Evolutionary conservation across 2,329 filamentous ascomycete genomes (phyloP), one percentile per base, ranked within the genome.

Genomic region (Ophiobolus disseminans): DNA sequence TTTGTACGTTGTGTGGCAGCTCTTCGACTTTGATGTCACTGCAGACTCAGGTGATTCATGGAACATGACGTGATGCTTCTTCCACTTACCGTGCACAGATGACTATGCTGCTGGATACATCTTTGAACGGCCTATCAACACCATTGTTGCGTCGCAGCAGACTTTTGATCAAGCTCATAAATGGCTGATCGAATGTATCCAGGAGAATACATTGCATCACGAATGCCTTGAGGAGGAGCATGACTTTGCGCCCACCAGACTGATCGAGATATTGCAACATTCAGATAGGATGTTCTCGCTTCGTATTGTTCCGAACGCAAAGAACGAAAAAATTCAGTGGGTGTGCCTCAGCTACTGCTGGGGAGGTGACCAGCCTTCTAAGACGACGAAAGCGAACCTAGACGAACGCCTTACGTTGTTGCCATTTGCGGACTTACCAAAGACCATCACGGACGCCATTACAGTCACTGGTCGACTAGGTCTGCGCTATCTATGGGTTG

Each of bases 371-470:
- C 32, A 34, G 22, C 32, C 17, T 32, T 34, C 17, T 14, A 35
- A 39, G 14, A 40, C 42, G 10, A 28, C 31, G 30, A 11, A 30
- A 28, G 13, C 22, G 23, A 42, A 26, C 19, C 38, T 25, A 22
- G 32, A 11, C 11, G 16, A 7, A 20, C 47, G 23, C 6, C 28
- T 23, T n/a, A 25, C 16, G 7, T 9, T 21, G 2, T 13, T 39
- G 4, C 14, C 35, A 20, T 20, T 40, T 7, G 7, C 10, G 1
- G 20, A 36, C 5, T 21, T 50, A n/a, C 55, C 55, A 8, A n/a
- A 25, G 31, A 58, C 52, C 11, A 55, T 59, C 17, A 23, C 41
- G 17, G 53, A 60, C 31, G 48, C 53, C 4, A 52, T 60, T 3
- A 16, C 23, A 1, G 46, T 50, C 4, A 44, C 57, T 2, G 3